Evolutionary conservation across 83 land plant species (phyloP), one percentile per base, ranked within the genome.

Genomic region (Thuja plicata): DNA sequence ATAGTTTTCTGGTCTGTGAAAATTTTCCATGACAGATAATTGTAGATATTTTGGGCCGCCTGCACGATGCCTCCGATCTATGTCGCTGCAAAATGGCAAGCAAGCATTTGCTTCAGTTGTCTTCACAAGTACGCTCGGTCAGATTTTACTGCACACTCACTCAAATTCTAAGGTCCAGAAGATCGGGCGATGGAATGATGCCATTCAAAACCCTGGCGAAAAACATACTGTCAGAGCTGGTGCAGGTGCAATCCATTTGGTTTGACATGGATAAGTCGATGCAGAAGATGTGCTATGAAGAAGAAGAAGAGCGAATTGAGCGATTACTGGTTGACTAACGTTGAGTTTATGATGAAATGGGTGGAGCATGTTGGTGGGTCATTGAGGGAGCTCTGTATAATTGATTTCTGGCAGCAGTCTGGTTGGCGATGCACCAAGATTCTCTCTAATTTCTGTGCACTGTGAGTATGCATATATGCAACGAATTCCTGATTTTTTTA

Each of bases 391-490:
- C 55, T 91, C 55, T 78, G 87, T 54, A 88, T 91, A 5, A 85
- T 87, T 50, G 91, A 89, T 86, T 91, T 89, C 57, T 91, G 91
- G 93, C 71, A 79, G 57, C 93, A 91, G 88, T 91, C 93, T 38
- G 88, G 89, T 57, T 89, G 93, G 91, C 55, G 91, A 35, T 40
- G 84, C n/a, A 88, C 91, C 34, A 76, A 86, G 3, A 79, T 86
- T 24, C 50, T 91, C 81, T 54, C 86, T 88, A 6, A 88, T 91
- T 82, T 89, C 91, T 79, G 74, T 46, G 0, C 77, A 34, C 45
- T 91, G 93, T 89, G 91, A 91, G 93, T 88, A n/a, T 30, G 34
- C 27, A 71, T 27, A 27, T 57, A 4, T 57, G 66, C 66, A 19
- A 17, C 3, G 24, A 57, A 17, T 19, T 15, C 66, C 66, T 19